Percentiles rank a stretch among this genome's conserved stretches.
Conservation (phyloP, 805 yeast species). For the Yarrowia sp. region DNA sequence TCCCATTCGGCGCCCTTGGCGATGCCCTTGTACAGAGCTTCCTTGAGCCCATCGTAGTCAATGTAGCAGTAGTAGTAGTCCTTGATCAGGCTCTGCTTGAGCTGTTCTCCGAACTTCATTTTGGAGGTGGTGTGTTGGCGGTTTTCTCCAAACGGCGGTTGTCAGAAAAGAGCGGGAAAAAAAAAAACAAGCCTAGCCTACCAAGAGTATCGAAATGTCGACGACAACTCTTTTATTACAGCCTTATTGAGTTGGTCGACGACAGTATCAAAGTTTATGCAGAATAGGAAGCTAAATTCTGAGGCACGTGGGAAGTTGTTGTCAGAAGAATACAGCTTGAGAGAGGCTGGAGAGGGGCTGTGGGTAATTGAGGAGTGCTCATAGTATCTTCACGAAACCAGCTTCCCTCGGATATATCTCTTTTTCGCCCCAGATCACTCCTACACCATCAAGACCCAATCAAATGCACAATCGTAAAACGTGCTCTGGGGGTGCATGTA, state of each 20-base stretch:
- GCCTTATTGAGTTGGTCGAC: slow-evolving; percentile 2
- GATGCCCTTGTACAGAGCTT: slow-evolving; percentile 67
- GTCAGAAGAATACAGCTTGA: no score
- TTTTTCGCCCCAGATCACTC: no score
- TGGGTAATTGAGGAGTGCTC: no score
- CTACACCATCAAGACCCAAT: neutral
- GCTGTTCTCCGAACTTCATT: slow-evolving; percentile 96
- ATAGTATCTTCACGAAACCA: no score
- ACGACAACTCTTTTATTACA: neutral
- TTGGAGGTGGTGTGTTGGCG: neutral
- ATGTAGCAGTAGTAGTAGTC: slow-evolving; percentile 89
- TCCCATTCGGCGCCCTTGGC: slow-evolving; percentile 63
- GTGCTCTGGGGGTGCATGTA: slow-evolving; percentile 17
- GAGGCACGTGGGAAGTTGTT: slow-evolving; percentile 18
- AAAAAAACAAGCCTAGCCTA: neutral
- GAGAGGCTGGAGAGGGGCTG: no score
- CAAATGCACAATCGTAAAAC: slow-evolving; percentile 18
- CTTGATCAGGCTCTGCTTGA: slow-evolving; percentile 81
- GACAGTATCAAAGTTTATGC: slow-evolving; percentile 21
- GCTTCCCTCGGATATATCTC: no score
- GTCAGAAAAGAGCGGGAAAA: neutral
- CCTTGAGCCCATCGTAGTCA: slow-evolving; percentile 85
- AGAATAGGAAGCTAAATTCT: neutral
- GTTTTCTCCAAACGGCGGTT: no score
- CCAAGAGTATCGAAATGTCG: neutral